Evolutionary conservation across 495 filamentous ascomycete species (phyloP), one percentile per base, ranked within the genome.

Genomic region (Penicillium cosmopolitanum): DNA sequence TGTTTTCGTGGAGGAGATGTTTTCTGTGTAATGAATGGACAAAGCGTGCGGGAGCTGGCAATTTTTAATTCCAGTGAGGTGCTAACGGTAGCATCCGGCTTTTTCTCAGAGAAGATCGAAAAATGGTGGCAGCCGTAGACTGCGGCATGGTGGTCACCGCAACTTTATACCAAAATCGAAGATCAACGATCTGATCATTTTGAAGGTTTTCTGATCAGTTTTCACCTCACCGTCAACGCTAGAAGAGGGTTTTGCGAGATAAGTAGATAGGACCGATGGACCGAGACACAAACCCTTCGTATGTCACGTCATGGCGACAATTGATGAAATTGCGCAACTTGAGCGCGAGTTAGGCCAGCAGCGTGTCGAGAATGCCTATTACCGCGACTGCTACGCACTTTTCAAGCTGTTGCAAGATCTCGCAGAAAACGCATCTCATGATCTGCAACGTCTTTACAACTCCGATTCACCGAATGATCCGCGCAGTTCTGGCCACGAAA

Each of bases 371-470:
- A 51, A 57, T 51, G 8, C 23, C 15, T 57, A 57, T 38, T 57
- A 57, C 21, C 47, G 47, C 3, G 33, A 42, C 25, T 51, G 55
- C 47, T 57, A 57, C 48, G 33, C 47, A 8, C 55, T 51, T 19
- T 51, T 51, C 55, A 57, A 57, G 40, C 19, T 16, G 13, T 23
- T 57, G 12, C 46, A 57, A 50, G 55, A 57, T 38, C 33, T 53
- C 11, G 5, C 9, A 10, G 50, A 31, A 6, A 10, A 38, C 18
- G 4, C 21, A 19, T 53, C 50, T 31, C 2, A 53, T 38, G 50
- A 38, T 9, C 21, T 36, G 23, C 5, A 21, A 15, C 18, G 50
- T 19, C 50, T 38, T 23, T 38, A 53, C 15, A 40, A 44, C 42
- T 44, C 7, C 42, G 42, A 38, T 0, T 31, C 28, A 31, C 28